These are phyloP conservation scores for Aspergillus panamensis DNA, from an alignment of 495 filamentous ascomycete genomes.

Conservation along the genomic window DNA sequence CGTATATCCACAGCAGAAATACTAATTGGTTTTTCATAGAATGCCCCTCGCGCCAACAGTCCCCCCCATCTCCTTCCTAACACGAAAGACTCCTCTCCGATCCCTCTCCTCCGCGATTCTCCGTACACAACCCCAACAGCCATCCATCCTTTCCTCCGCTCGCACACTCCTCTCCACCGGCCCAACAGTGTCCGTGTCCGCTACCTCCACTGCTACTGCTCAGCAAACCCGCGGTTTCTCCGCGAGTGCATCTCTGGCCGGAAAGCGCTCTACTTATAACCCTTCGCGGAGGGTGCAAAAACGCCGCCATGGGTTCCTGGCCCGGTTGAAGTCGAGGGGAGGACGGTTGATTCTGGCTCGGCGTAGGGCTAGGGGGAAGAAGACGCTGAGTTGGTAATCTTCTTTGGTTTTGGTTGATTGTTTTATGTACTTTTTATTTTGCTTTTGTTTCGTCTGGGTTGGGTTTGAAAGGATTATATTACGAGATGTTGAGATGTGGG, in stretches of 20 bases:
- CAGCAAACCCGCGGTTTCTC: conserved; percentile 41
- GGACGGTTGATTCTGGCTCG: conserved; percentile 56
- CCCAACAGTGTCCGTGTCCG: conserved; percentile 41
- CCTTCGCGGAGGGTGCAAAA: conserved; percentile 69
- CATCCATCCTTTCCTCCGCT: conserved; percentile 6
- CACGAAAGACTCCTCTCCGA: conserved; percentile 1
- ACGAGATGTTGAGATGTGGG: background rate
- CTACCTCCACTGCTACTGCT: conserved; percentile 27
- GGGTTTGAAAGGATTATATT: background rate
- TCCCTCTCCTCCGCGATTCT: conserved; percentile 9
- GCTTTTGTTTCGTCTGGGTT: conserved; percentile 4
- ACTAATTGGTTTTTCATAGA: background rate
- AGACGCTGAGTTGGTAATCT: conserved; percentile 54
- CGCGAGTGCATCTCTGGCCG: conserved; percentile 45
- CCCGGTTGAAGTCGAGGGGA: conserved; percentile 51
- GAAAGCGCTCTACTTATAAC: conserved; percentile 58
- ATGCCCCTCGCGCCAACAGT: background rate
- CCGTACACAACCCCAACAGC: conserved; percentile 14
- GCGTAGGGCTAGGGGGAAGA: conserved; percentile 58
- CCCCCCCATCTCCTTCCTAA: background rate
- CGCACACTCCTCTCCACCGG: conserved; percentile 24
- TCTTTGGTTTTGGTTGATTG: background rate
- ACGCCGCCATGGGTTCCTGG: conserved; percentile 65
- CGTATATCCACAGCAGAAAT: background rate
- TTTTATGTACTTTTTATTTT: background rate